Percentiles rank a stretch among this genome's conserved stretches.
Evolutionary conservation across 495 filamentous ascomycete species (phyloP).

Genomic region (Staphylotrichum longicolle): DNA sequence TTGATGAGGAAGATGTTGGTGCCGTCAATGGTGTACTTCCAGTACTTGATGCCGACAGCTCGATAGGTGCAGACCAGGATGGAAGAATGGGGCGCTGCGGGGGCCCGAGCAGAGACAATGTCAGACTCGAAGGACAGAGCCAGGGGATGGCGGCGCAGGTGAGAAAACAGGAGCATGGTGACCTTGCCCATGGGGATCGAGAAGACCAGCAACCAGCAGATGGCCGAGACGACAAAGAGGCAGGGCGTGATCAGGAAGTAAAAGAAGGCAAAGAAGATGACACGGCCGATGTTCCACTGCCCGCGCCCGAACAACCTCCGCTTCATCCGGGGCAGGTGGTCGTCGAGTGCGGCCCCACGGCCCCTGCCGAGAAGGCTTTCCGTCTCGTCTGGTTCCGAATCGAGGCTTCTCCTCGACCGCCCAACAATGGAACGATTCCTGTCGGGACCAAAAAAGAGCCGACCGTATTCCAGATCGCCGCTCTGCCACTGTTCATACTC

Average conservation of each 20-base stretch:
- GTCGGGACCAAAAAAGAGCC: constrained; percentile 89
- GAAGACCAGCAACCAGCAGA: constrained; percentile 97
- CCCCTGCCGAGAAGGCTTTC: constrained; percentile 82
- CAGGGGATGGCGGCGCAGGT: constrained; percentile 88
- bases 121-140: constrained; percentile 92
- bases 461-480: constrained; percentile 91
- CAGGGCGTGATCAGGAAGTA: constrained; percentile 91
- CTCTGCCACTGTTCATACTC: constrained; percentile 99
- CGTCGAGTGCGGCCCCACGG: constrained; percentile 36
- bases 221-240: constrained; percentile 75
- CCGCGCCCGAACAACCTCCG: constrained; percentile 91
- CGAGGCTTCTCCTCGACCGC: constrained; percentile 82
- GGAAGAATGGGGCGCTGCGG: constrained; percentile 70
- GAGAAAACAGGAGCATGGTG: constrained; percentile 82
- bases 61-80: constrained; percentile 97
- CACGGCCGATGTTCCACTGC: constrained; percentile 89
- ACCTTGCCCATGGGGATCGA: constrained; percentile 98
- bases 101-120: constrained; percentile 65
- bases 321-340: constrained; percentile 62
- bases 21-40: constrained; percentile 98
- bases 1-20: constrained; percentile 99
- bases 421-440: constrained; percentile 80
- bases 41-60: constrained; percentile 90
- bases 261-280: constrained; percentile 96
- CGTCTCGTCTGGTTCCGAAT: constrained; percentile 77